These are phyloP conservation scores for Pleurotus tuoliensis DNA, from an alignment of 768 basidiomycete species.

Conservation along the genomic window DNA sequence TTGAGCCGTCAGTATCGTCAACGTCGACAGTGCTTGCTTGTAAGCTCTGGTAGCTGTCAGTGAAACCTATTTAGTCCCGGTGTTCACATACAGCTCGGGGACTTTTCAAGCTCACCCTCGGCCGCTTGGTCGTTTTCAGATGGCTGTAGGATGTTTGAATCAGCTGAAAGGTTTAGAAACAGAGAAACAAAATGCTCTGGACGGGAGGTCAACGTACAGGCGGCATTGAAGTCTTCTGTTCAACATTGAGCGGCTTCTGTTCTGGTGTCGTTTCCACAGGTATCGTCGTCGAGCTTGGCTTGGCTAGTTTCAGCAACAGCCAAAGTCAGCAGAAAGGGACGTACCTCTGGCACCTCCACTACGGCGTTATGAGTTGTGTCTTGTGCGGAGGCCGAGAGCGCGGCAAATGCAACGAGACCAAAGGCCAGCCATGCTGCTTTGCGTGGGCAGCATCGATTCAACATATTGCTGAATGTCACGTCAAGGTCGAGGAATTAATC, in stretches of 20 bases:
- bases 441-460: constrained; percentile 22
- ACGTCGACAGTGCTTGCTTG: constrained; percentile 66
- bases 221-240: not conserved
- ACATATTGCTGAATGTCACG: not conserved
- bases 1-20: constrained; percentile 60
- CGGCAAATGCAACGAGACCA: constrained; percentile 50
- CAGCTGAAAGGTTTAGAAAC: not conserved
- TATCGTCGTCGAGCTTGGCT: not conserved
- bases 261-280: not conserved
- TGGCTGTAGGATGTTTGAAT: constrained; percentile 16
- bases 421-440: constrained; percentile 60
- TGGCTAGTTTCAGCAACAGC: not conserved
- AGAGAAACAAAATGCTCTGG: not conserved
- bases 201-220: not conserved
- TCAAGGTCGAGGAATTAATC: not conserved
- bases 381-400: constrained; percentile 41
- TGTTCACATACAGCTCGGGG: not conserved
- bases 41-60: constrained; percentile 65
- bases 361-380: constrained; percentile 25
- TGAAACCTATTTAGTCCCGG: not conserved
- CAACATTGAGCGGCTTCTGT: not conserved
- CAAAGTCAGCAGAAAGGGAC: not conserved
- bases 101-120: constrained; percentile 39
- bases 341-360: constrained; percentile 26
- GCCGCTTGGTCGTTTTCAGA: constrained; percentile 39